Base-by-base conservation (phyloP, 2,329 filamentous ascomycete genomes). In the Lasiodiplodia hormozganensis region DNA sequence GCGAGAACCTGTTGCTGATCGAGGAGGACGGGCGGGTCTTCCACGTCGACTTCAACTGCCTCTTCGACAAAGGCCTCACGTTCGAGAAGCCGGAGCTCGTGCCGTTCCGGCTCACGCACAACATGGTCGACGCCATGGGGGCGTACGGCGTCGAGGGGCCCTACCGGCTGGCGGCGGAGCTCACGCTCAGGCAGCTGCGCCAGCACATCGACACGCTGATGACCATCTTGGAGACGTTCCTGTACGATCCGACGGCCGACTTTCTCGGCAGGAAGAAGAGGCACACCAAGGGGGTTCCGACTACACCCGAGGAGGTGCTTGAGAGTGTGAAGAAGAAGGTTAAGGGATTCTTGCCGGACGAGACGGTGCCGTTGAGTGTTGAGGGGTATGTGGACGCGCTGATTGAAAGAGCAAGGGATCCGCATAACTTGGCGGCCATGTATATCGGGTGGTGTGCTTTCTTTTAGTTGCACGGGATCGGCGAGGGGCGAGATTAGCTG, bases 11-110 rank as follows among this genome's bases (percentile, higher is more conserved):
- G 67, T 88, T 97, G 36, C 89, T 99, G 38, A 94, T 98, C 79
- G 93, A 98, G 82, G 91, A 92, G 68, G 96, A 94, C 72, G 96
- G 96, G 54, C 95, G 95, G 64, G 90, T 97, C 2, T 92, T 99
- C 80, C 96, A 99, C 80, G 96, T 99, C 56, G 96, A 99, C 81
- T 99, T 99, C 86, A 99, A 99, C 82, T 99, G 96, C 80, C 89
- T 99, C 4, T 99, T 99, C 78, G 96, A 99, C 83, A 99, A 99
- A 74, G 96, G 96, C 1, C 87, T 95, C 51, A 97, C 94, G 0
- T 98, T 99, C 77, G 91, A 94, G 71, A 97, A 96, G 79, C 95
- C 96, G 0, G 96, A 99, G 80, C 86, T 92, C 36, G 96, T 99
- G 1, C 96, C 96, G 2, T 99, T 99, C 85, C 92, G 96, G 18